phyloP scores from a whole-genome alignment of 2,329 filamentous ascomycete species.

The Septoria linicola region DNA sequence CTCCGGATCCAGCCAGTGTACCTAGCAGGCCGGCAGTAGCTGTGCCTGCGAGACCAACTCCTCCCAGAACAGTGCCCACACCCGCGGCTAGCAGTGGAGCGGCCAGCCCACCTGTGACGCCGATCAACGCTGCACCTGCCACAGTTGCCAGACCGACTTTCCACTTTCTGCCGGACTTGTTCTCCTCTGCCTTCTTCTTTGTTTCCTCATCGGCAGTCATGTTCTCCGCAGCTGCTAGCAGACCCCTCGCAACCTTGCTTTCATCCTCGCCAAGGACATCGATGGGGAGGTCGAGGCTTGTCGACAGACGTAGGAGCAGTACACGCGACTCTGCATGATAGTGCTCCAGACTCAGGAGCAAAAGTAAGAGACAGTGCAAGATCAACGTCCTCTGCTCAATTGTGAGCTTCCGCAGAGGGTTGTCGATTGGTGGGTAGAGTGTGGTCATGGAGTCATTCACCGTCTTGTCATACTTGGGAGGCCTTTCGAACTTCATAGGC shows the following conservation, averaged over 20 bases:
- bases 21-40: conserved; percentile 78
- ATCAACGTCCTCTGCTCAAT: conserved; percentile 39
- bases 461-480: conserved; percentile 32
- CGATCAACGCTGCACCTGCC: conserved; percentile 83
- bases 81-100: conserved; percentile 75
- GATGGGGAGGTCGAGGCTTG: conserved; percentile 36
- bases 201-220: conserved; percentile 77
- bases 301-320: conserved; percentile 38
- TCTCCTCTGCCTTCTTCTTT: conserved; percentile 68
- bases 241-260: conserved; percentile 67
- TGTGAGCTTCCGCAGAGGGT: conserved; percentile 38
- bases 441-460: conserved; percentile 34
- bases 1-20: conserved; percentile 72
- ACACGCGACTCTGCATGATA: conserved; percentile 41
- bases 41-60: conserved; percentile 47
- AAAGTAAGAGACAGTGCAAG: conserved; percentile 39
- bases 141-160: conserved; percentile 86
- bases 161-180: conserved; percentile 64
- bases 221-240: conserved; percentile 72
- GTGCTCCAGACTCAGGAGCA: conserved; percentile 42
- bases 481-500: conserved; percentile 27
- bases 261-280: conserved; percentile 47
- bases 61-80: conserved; percentile 62
- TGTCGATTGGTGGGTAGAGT: conserved; percentile 42
- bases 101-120: conserved; percentile 74